phyloP scores from a whole-genome alignment of 1,284 basidiomycete genomes.

The Leucoagaricus sp. region DNA sequence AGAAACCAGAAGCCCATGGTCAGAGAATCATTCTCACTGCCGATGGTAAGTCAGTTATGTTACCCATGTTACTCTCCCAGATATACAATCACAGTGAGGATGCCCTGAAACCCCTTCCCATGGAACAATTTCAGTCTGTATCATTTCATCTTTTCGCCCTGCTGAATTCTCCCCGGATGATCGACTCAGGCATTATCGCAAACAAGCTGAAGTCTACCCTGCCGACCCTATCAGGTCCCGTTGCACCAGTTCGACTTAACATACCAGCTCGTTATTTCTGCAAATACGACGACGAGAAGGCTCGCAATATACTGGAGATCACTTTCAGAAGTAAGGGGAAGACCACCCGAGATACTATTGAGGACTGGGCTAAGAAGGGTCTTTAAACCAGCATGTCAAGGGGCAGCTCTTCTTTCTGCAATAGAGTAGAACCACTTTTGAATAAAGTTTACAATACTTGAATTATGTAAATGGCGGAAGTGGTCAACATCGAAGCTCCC shows the following conservation, averaged over 20 bases:
- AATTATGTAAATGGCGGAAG: too few species aligned
- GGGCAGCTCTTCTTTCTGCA: too few species aligned
- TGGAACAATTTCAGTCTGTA: background rate
- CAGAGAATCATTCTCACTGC: constrained; percentile 20
- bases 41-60: too few species aligned
- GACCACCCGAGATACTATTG: background rate
- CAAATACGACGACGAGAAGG: background rate
- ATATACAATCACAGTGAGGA: too few species aligned
- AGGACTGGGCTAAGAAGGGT: background rate
- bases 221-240: background rate
- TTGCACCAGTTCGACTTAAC: background rate
- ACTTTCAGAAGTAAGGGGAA: background rate
- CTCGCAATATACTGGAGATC: background rate
- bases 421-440: too few species aligned
- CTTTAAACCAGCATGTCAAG: too few species aligned
- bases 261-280: background rate
- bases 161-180: background rate
- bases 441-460: too few species aligned
- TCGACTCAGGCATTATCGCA: background rate
- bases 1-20: constrained; percentile 29
- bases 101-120: too few species aligned
- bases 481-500: too few species aligned
- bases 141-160: background rate
- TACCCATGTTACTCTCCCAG: too few species aligned
- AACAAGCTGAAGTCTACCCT: background rate